Evolutionary conservation across 2,329 filamentous ascomycete species (phyloP).

Genomic region (Calonectria multiphialidica): DNA sequence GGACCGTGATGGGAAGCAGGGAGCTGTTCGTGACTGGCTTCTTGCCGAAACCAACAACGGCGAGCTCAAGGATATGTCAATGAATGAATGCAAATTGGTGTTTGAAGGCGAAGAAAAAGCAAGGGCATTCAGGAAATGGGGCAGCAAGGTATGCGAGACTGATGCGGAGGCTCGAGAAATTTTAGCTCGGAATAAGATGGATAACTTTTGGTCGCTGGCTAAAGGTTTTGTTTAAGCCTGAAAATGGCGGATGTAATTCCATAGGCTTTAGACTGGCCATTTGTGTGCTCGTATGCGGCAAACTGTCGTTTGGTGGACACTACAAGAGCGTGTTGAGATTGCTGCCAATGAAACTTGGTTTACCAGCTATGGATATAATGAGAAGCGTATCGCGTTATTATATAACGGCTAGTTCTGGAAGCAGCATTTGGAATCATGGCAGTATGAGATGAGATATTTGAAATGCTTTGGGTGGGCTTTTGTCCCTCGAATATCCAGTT

Average conservation of each 20-base stretch:
- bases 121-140: constrained; percentile 87
- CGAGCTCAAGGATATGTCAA: constrained; percentile 81
- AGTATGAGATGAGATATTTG: not conserved
- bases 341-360: not conserved
- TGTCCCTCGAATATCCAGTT: no score
- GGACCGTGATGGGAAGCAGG: constrained; percentile 70
- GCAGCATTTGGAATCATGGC: not conserved
- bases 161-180: constrained; percentile 89
- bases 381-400: not conserved
- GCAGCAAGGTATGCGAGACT: constrained; percentile 90
- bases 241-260: not conserved
- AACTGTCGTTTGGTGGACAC: no score
- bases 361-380: not conserved
- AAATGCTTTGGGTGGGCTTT: not conserved
- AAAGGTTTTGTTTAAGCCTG: constrained; percentile 64
- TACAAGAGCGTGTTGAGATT: not conserved
- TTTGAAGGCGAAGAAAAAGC: constrained; percentile 92
- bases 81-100: constrained; percentile 85
- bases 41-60: constrained; percentile 83
- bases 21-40: constrained; percentile 79
- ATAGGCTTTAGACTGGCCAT: not conserved
- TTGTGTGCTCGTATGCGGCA: no score
- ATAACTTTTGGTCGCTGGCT: constrained; percentile 93
- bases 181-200: constrained; percentile 85
- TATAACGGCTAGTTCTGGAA: not conserved